These are phyloP conservation scores for Fusarium euwallaceae DNA, from an alignment of 2,329 filamentous ascomycete species.

Conservation along the genomic window DNA sequence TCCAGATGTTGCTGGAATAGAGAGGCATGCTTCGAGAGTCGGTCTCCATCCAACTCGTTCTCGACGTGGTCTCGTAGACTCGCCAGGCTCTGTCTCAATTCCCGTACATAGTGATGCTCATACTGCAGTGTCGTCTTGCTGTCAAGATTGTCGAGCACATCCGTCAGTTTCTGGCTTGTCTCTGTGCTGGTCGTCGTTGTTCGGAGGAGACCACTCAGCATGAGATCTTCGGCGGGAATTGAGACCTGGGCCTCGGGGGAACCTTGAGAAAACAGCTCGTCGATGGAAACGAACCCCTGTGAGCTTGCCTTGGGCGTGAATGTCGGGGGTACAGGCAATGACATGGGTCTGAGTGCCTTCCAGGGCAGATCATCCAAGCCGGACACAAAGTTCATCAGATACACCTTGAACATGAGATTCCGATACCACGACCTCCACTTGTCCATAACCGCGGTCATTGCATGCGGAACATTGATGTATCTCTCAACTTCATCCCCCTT, in stretches of 20 bases:
- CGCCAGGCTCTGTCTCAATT: slow-evolving; percentile 20
- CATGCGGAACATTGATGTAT: slow-evolving; percentile 13
- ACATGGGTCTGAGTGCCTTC: accelerated
- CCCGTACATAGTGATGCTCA: slow-evolving; percentile 26
- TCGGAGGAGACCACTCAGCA: background rate
- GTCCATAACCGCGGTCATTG: background rate
- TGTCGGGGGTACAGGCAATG: background rate
- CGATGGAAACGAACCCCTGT: slow-evolving; percentile 20
- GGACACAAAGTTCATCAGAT: slow-evolving; percentile 9
- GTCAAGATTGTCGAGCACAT: slow-evolving; percentile 21
- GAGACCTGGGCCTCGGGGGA: background rate
- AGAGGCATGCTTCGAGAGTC: background rate
- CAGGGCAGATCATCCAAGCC: background rate
- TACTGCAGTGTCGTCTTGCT: slow-evolving; percentile 16
- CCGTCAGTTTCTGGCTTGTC: background rate
- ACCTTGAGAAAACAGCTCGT: slow-evolving; percentile 6
- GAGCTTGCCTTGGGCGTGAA: too few relatives aligned
- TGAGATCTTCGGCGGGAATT: accelerated
- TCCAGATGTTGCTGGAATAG: slow-evolving; percentile 11
- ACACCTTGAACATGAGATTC: slow-evolving; percentile 24
- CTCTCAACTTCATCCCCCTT: background rate
- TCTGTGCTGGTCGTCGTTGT: background rate
- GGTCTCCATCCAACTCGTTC: background rate
- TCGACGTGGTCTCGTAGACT: slow-evolving; percentile 6
- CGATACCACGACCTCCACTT: slow-evolving; percentile 28